Conservation (phyloP, 2,329 filamentous ascomycete species). For the Allantophomopsis lycopodina region DNA sequence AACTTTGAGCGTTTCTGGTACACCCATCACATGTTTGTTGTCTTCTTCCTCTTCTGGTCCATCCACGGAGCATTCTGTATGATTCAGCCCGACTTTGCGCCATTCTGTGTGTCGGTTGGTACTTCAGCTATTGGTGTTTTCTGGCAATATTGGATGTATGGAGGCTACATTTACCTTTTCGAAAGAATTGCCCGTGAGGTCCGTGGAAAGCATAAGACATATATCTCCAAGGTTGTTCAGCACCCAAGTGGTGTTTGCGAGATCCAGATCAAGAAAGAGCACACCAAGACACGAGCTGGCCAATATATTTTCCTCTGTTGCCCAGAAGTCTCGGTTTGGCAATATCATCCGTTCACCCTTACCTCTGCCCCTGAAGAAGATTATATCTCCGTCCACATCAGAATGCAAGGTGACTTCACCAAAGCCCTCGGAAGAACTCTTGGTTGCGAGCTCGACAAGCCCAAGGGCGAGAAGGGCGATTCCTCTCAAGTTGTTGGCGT, state of each 20-base stretch:
- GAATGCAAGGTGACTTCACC: constrained; percentile 74
- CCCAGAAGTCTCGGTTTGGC: constrained; percentile 74
- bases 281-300: constrained; percentile 68
- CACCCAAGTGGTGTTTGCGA: constrained; percentile 82
- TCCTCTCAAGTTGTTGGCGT: constrained; percentile 57
- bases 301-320: constrained; percentile 88
- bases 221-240: constrained; percentile 79
- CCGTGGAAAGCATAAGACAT: constrained; percentile 69
- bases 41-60: constrained; percentile 89
- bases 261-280: constrained; percentile 84
- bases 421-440: constrained; percentile 53
- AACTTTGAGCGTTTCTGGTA: constrained; percentile 91
- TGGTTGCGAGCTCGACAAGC: constrained; percentile 60
- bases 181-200: constrained; percentile 69
- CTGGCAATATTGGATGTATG: constrained; percentile 84
- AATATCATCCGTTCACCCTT: constrained; percentile 78
- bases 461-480: constrained; percentile 32
- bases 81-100: constrained; percentile 73
- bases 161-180: constrained; percentile 67
- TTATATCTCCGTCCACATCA: constrained; percentile 78
- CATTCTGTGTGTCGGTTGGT: constrained; percentile 60
- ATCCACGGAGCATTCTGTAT: constrained; percentile 82
- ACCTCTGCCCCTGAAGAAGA: constrained; percentile 83
- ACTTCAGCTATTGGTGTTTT: constrained; percentile 60
- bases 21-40: constrained; percentile 74